Conservation (phyloP, 2,329 filamentous ascomycete species). For the Bimuria novae-zelandiae region DNA sequence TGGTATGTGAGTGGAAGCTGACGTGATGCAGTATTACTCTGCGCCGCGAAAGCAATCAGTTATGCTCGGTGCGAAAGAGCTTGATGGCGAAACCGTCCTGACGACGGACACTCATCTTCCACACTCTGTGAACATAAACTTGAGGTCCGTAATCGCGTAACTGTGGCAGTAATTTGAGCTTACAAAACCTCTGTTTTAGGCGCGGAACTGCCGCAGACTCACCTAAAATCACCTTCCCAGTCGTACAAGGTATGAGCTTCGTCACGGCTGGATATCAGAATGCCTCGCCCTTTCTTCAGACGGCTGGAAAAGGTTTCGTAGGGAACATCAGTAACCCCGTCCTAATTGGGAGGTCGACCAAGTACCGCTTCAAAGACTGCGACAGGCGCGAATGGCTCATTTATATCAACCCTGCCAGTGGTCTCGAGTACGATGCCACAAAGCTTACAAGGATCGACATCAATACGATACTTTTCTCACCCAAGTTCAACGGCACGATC, state of each 20-base stretch:
- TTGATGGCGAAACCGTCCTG: conserved; percentile 64
- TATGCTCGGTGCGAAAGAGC: conserved; percentile 76
- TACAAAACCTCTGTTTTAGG: not conserved
- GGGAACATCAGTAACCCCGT: conserved; percentile 60
- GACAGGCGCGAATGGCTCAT: conserved; percentile 74
- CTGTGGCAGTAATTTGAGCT: not conserved
- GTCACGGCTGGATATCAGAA: conserved; percentile 77
- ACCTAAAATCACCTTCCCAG: conserved; percentile 73
- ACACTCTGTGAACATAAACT: conserved; percentile 69
- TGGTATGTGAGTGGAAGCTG: not conserved
- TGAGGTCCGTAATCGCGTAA: conserved; percentile 49
- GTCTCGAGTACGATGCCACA: conserved; percentile 61
- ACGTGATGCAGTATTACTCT: conserved; percentile 65
- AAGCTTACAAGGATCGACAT: conserved; percentile 68
- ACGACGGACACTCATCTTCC: conserved; percentile 58
- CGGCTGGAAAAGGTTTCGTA: conserved; percentile 72
- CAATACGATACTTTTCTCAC: conserved; percentile 65
- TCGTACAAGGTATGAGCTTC: conserved; percentile 89
- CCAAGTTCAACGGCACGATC: conserved; percentile 74
- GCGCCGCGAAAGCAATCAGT: conserved; percentile 85
- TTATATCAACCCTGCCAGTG: conserved; percentile 65
- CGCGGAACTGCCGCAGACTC: conserved; percentile 54
- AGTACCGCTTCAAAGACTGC: conserved; percentile 74
- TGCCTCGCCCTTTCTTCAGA: conserved; percentile 71
- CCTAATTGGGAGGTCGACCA: conserved; percentile 68